A percentile compares a stretch with the other conserved stretches of the same genome.
Evolutionary conservation across 2,329 filamentous ascomycete genomes (phyloP).

Genomic region (Acrodontium crateriforme): DNA sequence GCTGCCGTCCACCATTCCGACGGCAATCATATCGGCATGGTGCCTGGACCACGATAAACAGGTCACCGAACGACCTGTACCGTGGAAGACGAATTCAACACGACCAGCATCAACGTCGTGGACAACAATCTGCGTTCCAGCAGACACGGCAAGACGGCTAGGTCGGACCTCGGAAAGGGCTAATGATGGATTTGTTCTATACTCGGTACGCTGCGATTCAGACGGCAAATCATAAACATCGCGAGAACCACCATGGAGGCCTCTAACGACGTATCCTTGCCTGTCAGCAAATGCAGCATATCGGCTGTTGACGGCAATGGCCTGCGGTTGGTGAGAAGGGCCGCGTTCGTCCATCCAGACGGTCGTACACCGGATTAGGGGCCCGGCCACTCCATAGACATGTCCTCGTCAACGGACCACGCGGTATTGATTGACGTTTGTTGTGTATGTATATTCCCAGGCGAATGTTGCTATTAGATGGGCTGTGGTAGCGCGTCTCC

Average conservation of each 20-base stretch:
- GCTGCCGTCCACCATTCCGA: conserved; percentile 7
- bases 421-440: no score
- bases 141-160: conserved; percentile 5
- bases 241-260: no score
- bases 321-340: neutral
- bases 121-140: conserved; percentile 1
- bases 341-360: no score
- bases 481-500: no score
- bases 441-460: no score
- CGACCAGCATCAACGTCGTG: conserved; percentile 1
- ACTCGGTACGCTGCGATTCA: no score
- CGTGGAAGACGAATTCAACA: conserved; percentile 1
- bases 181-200: conserved; percentile 4
- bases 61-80: conserved; percentile 6
- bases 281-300: conserved; percentile 10
- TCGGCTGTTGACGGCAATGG: conserved; percentile 6
- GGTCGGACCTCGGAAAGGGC: conserved; percentile 2
- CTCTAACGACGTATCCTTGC: no score
- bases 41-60: conserved; percentile 5
- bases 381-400: no score
- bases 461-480: no score
- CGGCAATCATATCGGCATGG: conserved; percentile 4
- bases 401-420: no score
- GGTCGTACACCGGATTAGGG: no score
- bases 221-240: no score